Conservation (phyloP, 768 basidiomycete genomes). For the Termitomyces sp. region DNA sequence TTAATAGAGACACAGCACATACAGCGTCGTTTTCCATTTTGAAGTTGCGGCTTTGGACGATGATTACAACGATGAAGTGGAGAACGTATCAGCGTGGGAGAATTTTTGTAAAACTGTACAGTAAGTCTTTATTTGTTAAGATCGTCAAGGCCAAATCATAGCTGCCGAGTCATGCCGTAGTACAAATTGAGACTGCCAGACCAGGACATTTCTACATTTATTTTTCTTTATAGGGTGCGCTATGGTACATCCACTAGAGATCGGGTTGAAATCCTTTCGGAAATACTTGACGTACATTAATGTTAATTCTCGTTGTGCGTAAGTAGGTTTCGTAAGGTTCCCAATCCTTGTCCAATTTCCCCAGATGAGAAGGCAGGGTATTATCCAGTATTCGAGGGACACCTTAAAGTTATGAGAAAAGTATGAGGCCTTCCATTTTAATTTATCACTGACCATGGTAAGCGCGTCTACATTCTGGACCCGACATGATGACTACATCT, state of each 20-base stretch:
- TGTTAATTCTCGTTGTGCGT: constrained; percentile 70
- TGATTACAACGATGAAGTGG: constrained; percentile 15
- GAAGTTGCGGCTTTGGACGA: constrained; percentile 14
- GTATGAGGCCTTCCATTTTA: background rate
- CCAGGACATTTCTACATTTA: too few relatives aligned
- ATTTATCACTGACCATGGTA: constrained; percentile 73
- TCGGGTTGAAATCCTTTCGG: constrained; percentile 56
- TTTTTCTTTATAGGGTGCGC: background rate
- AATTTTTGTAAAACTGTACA: constrained; percentile 30
- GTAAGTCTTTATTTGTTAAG: constrained; percentile 11
- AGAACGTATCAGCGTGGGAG: constrained; percentile 28
- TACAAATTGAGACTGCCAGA: background rate
- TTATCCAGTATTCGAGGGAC: constrained; percentile 85
- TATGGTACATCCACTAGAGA: background rate
- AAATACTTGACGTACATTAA: constrained; percentile 90
- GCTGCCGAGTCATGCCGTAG: background rate
- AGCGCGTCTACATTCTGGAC: constrained; percentile 75
- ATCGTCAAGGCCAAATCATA: constrained; percentile 1
- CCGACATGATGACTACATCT: constrained; percentile 91
- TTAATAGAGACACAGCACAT: constrained; percentile 20
- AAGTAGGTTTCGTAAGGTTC: constrained; percentile 58
- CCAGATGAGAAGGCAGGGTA: constrained; percentile 64
- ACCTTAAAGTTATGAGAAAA: constrained; percentile 32
- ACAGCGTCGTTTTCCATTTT: constrained; percentile 92
- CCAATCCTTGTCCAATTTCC: constrained; percentile 44